A percentile compares a stretch with the other conserved stretches of the same genome.
Conservation (phyloP, 1,284 basidiomycete genomes). For the Tylopilus orsonianus region DNA sequence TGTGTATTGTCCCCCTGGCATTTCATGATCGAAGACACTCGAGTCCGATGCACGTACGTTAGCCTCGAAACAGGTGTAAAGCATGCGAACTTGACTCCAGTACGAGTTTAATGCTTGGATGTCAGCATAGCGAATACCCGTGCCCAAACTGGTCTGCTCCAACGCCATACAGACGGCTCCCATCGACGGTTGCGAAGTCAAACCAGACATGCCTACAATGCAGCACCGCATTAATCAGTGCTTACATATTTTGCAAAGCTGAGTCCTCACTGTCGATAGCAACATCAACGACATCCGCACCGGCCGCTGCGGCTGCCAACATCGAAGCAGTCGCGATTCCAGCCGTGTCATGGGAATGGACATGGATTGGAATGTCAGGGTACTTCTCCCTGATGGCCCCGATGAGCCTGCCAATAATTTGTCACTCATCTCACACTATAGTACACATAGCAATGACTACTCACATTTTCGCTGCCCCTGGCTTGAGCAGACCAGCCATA, state of each 20-base stretch:
- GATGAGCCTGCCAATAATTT: constrained; percentile 62
- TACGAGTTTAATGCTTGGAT: constrained; percentile 98
- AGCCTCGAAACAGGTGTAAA: constrained; percentile 98
- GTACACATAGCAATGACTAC: constrained; percentile 25
- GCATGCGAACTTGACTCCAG: constrained; percentile 96
- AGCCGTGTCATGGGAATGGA: constrained; percentile 99
- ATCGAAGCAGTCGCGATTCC: constrained; percentile 97
- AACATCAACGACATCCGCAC: constrained; percentile 97
- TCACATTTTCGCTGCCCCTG: constrained; percentile 86
- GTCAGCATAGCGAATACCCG: constrained; percentile 96
- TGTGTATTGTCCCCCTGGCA: constrained; percentile 98
- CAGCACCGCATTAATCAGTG: constrained; percentile 10
- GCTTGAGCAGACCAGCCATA: constrained; percentile 98
- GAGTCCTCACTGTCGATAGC: constrained; percentile 87
- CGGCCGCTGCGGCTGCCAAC: constrained; percentile 93
- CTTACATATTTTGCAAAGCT: neutral
- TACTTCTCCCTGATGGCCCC: constrained; percentile 94
- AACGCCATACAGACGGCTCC: constrained; percentile 93
- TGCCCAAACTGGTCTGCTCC: constrained; percentile 93
- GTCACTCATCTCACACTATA: constrained; percentile 7
- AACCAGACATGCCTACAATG: constrained; percentile 86
- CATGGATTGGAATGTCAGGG: constrained; percentile 98
- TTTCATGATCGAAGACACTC: constrained; percentile 98
- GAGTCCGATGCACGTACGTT: constrained; percentile 97
- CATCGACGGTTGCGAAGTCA: constrained; percentile 99